Percentiles rank a stretch among this genome's conserved stretches.
Conservation (phyloP, 208 protist genomes). For the Crithidia thermophila region DNA sequence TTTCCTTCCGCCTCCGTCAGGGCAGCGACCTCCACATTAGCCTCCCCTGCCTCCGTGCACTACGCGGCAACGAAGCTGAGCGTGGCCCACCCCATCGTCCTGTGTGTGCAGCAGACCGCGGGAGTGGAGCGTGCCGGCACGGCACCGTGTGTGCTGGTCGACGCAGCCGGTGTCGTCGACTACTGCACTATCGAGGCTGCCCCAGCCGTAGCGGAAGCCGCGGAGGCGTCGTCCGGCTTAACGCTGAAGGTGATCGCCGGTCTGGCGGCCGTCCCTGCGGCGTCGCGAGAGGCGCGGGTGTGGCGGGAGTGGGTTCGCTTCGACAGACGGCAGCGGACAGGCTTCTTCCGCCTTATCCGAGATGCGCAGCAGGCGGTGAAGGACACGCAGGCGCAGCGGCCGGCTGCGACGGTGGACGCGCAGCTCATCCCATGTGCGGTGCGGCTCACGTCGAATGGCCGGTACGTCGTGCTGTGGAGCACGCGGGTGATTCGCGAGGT, state of each 20-base stretch:
- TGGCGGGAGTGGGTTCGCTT: slow-evolving; percentile 61
- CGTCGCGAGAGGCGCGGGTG: slow-evolving; percentile 38
- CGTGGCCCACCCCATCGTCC: slow-evolving; percentile 46
- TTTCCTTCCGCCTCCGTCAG: slow-evolving; percentile 12
- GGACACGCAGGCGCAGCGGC: not conserved
- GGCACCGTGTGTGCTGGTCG: slow-evolving; percentile 48
- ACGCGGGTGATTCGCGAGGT: slow-evolving; percentile 15
- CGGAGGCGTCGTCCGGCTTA: slow-evolving; percentile 7
- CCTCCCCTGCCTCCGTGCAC: not conserved
- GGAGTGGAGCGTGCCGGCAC: slow-evolving; percentile 23
- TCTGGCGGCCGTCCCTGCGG: slow-evolving; percentile 28
- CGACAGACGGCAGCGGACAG: slow-evolving; percentile 54
- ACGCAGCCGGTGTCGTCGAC: slow-evolving; percentile 60
- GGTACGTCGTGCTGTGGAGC: slow-evolving; percentile 56
- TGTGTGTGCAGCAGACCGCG: slow-evolving; percentile 46
- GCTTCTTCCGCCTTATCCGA: slow-evolving; percentile 62
- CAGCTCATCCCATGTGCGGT: slow-evolving; percentile 43
- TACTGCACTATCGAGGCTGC: slow-evolving; percentile 51
- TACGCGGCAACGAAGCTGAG: slow-evolving; percentile 37
- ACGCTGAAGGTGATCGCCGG: slow-evolving; percentile 58
- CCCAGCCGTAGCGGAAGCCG: not conserved
- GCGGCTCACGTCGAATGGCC: slow-evolving; percentile 41
- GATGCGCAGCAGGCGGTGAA: slow-evolving; percentile 35
- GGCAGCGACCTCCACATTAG: no score
- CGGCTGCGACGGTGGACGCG: slow-evolving; percentile 9